These are phyloP conservation scores for Spizellomyces sp. DNA, from an alignment of 192 early-diverging fungal species.

Conservation along the genomic window DNA sequence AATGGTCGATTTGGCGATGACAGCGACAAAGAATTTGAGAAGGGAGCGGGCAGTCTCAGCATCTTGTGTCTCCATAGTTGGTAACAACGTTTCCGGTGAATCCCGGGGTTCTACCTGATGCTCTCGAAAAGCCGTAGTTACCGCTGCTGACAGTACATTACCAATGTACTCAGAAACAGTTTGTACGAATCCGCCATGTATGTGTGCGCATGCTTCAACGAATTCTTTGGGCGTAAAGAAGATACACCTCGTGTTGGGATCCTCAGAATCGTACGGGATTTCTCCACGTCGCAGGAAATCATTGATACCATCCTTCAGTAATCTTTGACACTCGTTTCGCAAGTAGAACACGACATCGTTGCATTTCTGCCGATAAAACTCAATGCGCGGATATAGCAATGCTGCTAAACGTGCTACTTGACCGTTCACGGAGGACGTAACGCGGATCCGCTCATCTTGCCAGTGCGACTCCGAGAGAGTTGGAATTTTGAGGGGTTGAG, in stretches of 20 bases:
- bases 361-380: background rate
- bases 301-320: background rate
- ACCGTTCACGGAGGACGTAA: too few relatives aligned
- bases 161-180: background rate
- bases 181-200: background rate
- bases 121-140: background rate
- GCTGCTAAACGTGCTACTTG: background rate
- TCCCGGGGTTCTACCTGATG: background rate
- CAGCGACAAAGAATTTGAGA: background rate
- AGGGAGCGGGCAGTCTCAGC: background rate
- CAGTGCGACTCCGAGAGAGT: too few relatives aligned
- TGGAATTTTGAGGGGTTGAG: background rate
- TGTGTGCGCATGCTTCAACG: background rate
- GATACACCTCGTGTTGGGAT: background rate
- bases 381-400: background rate
- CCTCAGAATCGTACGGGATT: background rate
- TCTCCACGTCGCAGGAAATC: background rate
- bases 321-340: background rate
- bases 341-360: background rate
- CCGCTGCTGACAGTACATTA: background rate
- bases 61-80: background rate
- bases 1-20: slow-evolving; percentile 1
- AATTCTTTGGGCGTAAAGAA: background rate
- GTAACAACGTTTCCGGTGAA: too few relatives aligned
- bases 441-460: too few relatives aligned